Base-by-base conservation (phyloP, 1,139 yeast genomes). In the Zygosaccharomyces sapae region DNA sequence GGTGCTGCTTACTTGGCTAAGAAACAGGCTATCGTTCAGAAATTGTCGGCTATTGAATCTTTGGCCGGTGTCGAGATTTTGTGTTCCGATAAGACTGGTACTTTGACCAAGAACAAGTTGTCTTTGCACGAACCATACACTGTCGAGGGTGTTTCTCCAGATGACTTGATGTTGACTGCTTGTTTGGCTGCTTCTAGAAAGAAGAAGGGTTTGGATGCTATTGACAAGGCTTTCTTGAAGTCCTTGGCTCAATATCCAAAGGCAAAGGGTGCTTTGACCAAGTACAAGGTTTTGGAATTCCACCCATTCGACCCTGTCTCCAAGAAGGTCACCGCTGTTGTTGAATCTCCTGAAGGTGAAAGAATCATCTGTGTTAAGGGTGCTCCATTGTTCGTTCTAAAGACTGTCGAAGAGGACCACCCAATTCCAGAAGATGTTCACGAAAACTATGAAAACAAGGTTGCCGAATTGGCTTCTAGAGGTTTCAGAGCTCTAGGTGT, bases 1-100 rank as follows among this genome's bases (percentile, higher is more conserved):
- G 97, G 97, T 82, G 97, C 97, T 71, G 97, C 97, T 70, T 89
- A 89, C 87, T 81, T 90, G 70, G 97, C 97, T 68, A 89, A 89
- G 82, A 89, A 89, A 76, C 89, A 89, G 78, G 97, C 97, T 65
- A 90, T 90, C 80, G 97, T 90, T 64, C 97, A 90, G 78, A 90
- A 90, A 75, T 81, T 90, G 69, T 87, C 96, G 73, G 97, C 97
- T 61, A 90, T 90, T 75, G 97, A 90, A 79, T 89, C 97, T 56
- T 80, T 90, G 66, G 98, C 97, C 63, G 97, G 97, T 85, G 97
- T 90, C 69, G 97, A 90, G 76, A 89, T 90, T 73, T 83, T 90
- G 72, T 90, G 97, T 82, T 90, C 97, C 61, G 98, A 90, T 76
- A 90, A 90, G 80, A 90, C 98, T 70, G 98, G 98, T 84, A 92